Base-by-base conservation (phyloP, 1,139 yeast genomes). In the Yamadazyma buinensis region DNA sequence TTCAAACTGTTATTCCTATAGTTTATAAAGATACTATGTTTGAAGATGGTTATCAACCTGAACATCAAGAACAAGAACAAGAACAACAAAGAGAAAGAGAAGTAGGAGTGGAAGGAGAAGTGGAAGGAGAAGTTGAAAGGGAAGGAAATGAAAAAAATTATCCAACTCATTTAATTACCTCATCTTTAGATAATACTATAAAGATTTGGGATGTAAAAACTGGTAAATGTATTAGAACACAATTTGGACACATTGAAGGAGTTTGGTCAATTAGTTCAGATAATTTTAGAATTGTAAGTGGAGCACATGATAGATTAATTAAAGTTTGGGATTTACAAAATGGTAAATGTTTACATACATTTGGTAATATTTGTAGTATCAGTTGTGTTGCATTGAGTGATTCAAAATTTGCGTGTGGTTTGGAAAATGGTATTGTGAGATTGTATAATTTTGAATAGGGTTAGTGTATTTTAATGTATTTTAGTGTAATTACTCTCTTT, bases 221-320 rank as follows among this genome's bases (percentile, higher is more conserved):
- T 0, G 97, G 97, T 4, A 77, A 78, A 55, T 90, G 97, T 52
- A 77, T 87, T 14, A 72, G 97, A 38, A 90, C 98, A 0, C 90
- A 92, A 55, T 90, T 90, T 61, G 98, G 98, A 5, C 98, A 92
- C 53, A 87, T 90, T 36, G 97, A 92, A 59, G 97, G 97, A 14
- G 95, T 92, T 14, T 90, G 97, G 97, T 86, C 92, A 27, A 84
- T 92, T 40, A 87, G 92, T 13, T 95, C 97, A 0, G 97, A 92
- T 62, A 88, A 92, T 28, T 92, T 92, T 68, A 73, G 98, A 46
- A 84, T 92, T 29, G 85, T 90, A 13, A 81, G 94, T 52, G 97
- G 97, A 2, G 92, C 96, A 1, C 97, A 90, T 53, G 97, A 92
- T 61, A 74, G 87, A 44, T 68, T 81, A 36, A 84, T 88, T 42